Percentiles rank a stretch among this genome's conserved stretches.
These are phyloP conservation scores for Pyrrhoderma noxium DNA, from an alignment of 1,284 basidiomycete genomes.

Conservation along the genomic window DNA sequence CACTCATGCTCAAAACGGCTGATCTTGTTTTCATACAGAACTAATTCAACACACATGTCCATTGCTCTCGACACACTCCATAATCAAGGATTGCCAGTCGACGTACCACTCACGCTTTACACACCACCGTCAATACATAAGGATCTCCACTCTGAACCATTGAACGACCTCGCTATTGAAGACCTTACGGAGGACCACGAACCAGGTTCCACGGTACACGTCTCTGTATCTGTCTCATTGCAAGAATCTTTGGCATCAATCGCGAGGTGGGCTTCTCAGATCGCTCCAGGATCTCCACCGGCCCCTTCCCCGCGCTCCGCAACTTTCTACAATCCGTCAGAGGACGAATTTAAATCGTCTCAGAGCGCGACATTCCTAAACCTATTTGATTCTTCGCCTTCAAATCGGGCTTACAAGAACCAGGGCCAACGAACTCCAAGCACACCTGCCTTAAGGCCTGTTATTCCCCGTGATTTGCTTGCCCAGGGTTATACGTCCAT, in stretches of 20 bases:
- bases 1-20: no score
- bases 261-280: constrained; percentile 48
- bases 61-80: no score
- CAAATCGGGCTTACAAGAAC: constrained; percentile 21
- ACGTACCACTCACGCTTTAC: no score
- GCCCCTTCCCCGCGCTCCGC: constrained; percentile 33
- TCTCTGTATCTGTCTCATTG: constrained; percentile 15
- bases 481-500: constrained; percentile 57
- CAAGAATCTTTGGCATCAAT: constrained; percentile 28
- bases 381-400: constrained; percentile 32
- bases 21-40: no score
- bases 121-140: no score
- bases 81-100: no score
- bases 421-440: constrained; percentile 22
- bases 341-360: constrained; percentile 13
- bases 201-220: background rate
- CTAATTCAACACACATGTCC: no score
- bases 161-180: no score
- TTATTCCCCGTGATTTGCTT: constrained; percentile 43
- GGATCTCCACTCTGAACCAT: no score
- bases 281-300: constrained; percentile 58
- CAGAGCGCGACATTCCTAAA: constrained; percentile 35
- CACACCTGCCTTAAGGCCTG: constrained; percentile 18
- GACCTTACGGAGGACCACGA: no score
- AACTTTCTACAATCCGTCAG: constrained; percentile 23